phyloP scores from a whole-genome alignment of 208 protist genomes.

The Leishmania tropica region DNA sequence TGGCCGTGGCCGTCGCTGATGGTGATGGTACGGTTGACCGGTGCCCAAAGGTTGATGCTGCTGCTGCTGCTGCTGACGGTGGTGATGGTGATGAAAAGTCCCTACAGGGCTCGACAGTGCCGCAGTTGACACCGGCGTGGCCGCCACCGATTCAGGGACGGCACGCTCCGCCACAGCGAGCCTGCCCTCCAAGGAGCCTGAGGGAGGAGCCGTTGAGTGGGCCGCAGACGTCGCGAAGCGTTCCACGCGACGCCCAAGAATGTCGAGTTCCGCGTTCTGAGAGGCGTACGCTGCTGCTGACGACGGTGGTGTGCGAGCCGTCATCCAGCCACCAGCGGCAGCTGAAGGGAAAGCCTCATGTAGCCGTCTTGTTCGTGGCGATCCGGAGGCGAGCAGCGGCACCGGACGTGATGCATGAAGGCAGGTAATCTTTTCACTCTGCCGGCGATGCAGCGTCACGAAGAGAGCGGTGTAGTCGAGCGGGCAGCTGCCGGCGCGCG shows the following conservation, averaged over 20 bases:
- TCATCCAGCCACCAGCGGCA: not conserved
- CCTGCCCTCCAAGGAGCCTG: not conserved
- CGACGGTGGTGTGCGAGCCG: not conserved
- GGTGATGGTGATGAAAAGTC: slow-evolving; percentile 2
- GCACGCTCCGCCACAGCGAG: slow-evolving; percentile 10
- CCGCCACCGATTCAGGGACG: slow-evolving; percentile 22
- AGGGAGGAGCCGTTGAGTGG: not conserved
- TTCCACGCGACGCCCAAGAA: not conserved
- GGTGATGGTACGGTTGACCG: not conserved
- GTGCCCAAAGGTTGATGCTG: slow-evolving; percentile 1
- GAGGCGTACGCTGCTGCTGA: slow-evolving; percentile 9
- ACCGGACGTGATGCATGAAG: slow-evolving; percentile 10
- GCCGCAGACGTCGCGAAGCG: not conserved
- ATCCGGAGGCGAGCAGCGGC: slow-evolving; percentile 12
- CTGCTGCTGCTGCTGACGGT: not conserved
- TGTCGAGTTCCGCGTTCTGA: not conserved
- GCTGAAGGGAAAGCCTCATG: not conserved
- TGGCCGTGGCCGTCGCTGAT: slow-evolving; percentile 11
- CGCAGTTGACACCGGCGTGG: not conserved
- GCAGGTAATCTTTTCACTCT: slow-evolving; percentile 19
- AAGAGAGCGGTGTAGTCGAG: slow-evolving; percentile 35
- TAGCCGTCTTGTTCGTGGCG: not conserved
- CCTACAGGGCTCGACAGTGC: not conserved
- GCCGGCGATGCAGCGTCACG: slow-evolving; percentile 17
- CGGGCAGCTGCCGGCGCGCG: slow-evolving; percentile 30